Percentiles rank a stretch among this genome's conserved stretches.
These are phyloP conservation scores for Pisolithus microcarpus DNA, from an alignment of 768 basidiomycete genomes.

Conservation along the genomic window DNA sequence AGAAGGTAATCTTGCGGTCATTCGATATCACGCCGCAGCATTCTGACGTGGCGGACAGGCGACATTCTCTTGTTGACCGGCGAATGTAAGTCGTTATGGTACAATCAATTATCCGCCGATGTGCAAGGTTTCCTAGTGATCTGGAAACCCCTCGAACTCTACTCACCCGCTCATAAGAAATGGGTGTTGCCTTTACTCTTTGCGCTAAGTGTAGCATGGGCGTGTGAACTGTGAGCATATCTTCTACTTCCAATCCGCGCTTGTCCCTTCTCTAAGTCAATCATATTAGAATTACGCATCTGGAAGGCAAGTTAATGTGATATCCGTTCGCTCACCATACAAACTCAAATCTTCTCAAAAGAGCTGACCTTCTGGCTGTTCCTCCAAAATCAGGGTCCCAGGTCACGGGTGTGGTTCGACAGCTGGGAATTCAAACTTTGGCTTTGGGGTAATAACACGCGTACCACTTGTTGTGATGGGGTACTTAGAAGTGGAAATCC, in stretches of 20 bases:
- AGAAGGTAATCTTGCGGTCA: constrained; percentile 44
- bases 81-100: constrained; percentile 6
- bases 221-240: constrained; percentile 60
- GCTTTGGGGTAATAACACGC: constrained; percentile 48
- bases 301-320: constrained; percentile 50
- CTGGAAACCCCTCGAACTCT: constrained; percentile 50
- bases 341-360: constrained; percentile 21
- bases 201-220: constrained; percentile 66
- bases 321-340: neutral
- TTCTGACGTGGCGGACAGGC: constrained; percentile 11
- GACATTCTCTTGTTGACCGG: constrained; percentile 7
- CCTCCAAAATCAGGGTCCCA: constrained; percentile 68
- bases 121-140: constrained; percentile 34
- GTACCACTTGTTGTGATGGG: neutral
- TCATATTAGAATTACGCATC: constrained; percentile 57
- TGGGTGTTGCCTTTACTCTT: constrained; percentile 69
- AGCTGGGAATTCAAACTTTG: constrained; percentile 74
- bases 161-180: constrained; percentile 36
- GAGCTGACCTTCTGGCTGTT: constrained; percentile 82
- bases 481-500: constrained; percentile 10
- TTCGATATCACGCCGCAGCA: neutral
- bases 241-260: constrained; percentile 1
- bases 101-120: neutral
- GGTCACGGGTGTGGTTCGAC: constrained; percentile 67
- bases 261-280: neutral